phyloP scores from a whole-genome alignment of 139 green algal genomes.

The Closterium sp. region DNA sequence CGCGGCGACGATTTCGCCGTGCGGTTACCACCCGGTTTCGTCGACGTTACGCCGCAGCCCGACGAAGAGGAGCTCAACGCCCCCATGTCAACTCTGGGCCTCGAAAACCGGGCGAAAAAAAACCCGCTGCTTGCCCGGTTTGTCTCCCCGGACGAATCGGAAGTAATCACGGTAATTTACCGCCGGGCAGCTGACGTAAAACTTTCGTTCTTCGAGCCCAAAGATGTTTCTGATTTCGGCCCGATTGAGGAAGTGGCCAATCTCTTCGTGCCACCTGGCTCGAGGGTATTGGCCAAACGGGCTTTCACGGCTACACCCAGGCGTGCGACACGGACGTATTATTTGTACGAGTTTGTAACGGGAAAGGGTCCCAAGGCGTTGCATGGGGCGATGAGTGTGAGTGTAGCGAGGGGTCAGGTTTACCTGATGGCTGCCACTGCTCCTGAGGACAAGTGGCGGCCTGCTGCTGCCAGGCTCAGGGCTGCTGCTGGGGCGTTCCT shows the following conservation, averaged over 20 bases:
- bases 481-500: slow-evolving; percentile 6
- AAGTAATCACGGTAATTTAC: neutral
- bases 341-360: neutral
- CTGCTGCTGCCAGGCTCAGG: slow-evolving; percentile 8
- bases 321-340: neutral
- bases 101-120: neutral
- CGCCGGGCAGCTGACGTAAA: neutral
- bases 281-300: neutral
- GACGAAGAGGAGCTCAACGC: neutral
- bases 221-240: neutral
- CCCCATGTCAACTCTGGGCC: neutral
- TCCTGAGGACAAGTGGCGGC: slow-evolving; percentile 11
- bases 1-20: slow-evolving; percentile 30
- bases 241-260: neutral
- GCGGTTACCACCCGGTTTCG: slow-evolving; percentile 30
- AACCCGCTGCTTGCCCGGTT: neutral
- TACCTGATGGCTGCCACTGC: slow-evolving; percentile 22
- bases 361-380: neutral
- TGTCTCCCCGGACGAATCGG: neutral
- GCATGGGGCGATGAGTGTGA: neutral
- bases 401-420: neutral
- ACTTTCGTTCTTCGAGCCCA: slow-evolving; percentile 2
- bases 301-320: neutral
- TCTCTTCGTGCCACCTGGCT: neutral
- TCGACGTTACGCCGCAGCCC: slow-evolving; percentile 20